Evolutionary conservation across 2,329 filamentous ascomycete genomes (phyloP).

Genomic region (Fusarium phyllophilum): DNA sequence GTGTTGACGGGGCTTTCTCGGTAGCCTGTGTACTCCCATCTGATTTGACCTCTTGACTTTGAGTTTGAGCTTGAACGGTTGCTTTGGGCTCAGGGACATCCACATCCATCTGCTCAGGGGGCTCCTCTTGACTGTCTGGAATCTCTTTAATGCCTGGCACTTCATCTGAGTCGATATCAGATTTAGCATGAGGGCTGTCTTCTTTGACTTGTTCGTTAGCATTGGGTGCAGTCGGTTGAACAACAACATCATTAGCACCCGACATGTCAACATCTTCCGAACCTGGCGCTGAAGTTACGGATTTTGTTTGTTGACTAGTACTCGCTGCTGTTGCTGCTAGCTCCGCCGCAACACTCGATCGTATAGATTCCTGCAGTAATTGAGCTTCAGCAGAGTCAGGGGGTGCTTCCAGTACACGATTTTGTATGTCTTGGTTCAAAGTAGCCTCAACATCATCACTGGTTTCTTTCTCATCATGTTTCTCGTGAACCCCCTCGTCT

Average conservation of each 20-base stretch:
- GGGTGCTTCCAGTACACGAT: conserved; percentile 35
- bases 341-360: conserved; percentile 40
- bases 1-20: conserved; percentile 20
- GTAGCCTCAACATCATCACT: conserved; percentile 13
- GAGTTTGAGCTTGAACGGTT: conserved; percentile 27
- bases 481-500: conserved; percentile 38
- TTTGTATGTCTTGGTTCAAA: conserved; percentile 33
- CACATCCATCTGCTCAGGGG: conserved; percentile 49
- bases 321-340: not conserved
- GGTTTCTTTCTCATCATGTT: conserved; percentile 20
- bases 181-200: not conserved
- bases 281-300: not conserved
- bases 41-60: not conserved
- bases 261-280: conserved; percentile 15
- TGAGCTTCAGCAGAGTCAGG: conserved; percentile 55
- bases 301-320: conserved; percentile 5
- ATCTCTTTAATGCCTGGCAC: conserved; percentile 41
- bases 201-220: not conserved
- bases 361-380: conserved; percentile 56
- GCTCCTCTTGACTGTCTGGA: conserved; percentile 50
- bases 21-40: conserved; percentile 14
- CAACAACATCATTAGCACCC: not conserved
- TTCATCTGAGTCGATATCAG: conserved; percentile 1
- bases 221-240: not conserved
- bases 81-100: conserved; percentile 44